Evolutionary conservation across 139 green algal species (phyloP), one percentile per base, ranked within the genome.

Genomic region (Tetradesmus lagerheimii): DNA sequence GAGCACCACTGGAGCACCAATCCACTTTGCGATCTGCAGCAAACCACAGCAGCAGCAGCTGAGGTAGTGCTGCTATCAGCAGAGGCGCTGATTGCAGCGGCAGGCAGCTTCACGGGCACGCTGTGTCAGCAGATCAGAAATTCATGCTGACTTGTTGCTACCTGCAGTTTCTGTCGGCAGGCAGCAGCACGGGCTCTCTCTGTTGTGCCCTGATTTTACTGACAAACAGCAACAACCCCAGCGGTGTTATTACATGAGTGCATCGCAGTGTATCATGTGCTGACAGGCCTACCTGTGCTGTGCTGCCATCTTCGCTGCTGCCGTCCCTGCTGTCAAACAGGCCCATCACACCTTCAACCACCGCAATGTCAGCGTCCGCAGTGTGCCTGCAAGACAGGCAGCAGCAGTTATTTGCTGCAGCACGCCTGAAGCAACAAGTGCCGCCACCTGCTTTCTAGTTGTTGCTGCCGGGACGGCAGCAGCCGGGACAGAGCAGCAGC

Each of bases 341-440:
- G 14, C 97, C 97, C 92, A 95, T 96, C 23, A 95, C 93, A 18
- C 97, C 97, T 83, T 99, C 97, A 23, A 99, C 91, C 9, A 99
- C 89, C 0, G 93, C 94, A 25, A 99, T 84, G 90, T 99, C 97
- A 15, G 94, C 94, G 34, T 93, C 91, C 2, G 78, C 86, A 25
- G 91, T 92, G 41, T 89, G 84, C 84, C 84, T 89, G 84, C 64
- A 89, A 38, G 31, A 9, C 1, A 1, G 9, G 23, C 57, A 71
- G 57, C 57, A 71, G 57, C 57, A 71, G 57, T 20, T n/a, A 71
- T 18, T 1, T 31, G 57, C 57, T 31, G 57, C 57, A 71, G 57
- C 57, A 64, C n/a, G n/a, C n/a, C n/a, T n/a, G 50, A 20, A 64
- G 50, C 50, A 64, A 12, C 50, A n/a, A n/a, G n/a, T n/a, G n/a